These are phyloP conservation scores for Zelopaecilomyces penicillatus DNA, from an alignment of 2,329 filamentous ascomycete species.

Conservation along the genomic window DNA sequence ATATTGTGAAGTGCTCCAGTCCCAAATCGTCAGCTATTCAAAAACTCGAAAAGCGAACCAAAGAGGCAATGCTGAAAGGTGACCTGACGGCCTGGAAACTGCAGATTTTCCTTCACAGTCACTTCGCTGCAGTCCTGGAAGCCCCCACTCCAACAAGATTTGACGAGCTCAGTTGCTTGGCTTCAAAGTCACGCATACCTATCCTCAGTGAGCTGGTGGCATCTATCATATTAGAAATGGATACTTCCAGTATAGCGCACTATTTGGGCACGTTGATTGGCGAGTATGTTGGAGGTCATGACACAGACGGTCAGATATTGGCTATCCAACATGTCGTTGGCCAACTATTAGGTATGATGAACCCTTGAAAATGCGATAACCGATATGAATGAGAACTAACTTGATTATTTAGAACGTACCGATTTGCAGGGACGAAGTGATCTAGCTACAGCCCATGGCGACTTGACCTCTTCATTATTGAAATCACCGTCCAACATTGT, in stretches of 20 bases:
- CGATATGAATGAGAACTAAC: background rate
- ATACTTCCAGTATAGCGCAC: slow-evolving; percentile 22
- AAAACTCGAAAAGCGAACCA: slow-evolving; percentile 28
- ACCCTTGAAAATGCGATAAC: slow-evolving; percentile 5
- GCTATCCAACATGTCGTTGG: slow-evolving; percentile 35
- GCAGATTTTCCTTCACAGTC: slow-evolving; percentile 33
- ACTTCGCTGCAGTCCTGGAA: slow-evolving; percentile 25
- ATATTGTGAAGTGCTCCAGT: slow-evolving; percentile 13
- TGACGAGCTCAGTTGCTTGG: slow-evolving; percentile 19
- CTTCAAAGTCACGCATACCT: slow-evolving; percentile 20
- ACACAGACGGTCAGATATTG: slow-evolving; percentile 32
- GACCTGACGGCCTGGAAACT: slow-evolving; percentile 38
- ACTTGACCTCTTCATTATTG: slow-evolving; percentile 28
- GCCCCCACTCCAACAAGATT: slow-evolving; percentile 26
- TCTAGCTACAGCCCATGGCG: slow-evolving; percentile 33
- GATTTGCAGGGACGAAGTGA: slow-evolving; percentile 21
- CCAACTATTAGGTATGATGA: slow-evolving; percentile 29
- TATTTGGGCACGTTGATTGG: slow-evolving; percentile 32
- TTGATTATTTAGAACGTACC: slow-evolving; percentile 15
- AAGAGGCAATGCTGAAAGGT: slow-evolving; percentile 24
- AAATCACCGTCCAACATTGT: slow-evolving; percentile 24
- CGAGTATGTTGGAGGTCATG: slow-evolving; percentile 20
- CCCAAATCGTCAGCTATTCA: slow-evolving; percentile 23
- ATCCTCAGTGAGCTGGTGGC: slow-evolving; percentile 24
- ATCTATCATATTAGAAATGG: slow-evolving; percentile 24